Conservation (phyloP, 2,329 filamentous ascomycete species). For the Colletotrichum brevisporum region DNA sequence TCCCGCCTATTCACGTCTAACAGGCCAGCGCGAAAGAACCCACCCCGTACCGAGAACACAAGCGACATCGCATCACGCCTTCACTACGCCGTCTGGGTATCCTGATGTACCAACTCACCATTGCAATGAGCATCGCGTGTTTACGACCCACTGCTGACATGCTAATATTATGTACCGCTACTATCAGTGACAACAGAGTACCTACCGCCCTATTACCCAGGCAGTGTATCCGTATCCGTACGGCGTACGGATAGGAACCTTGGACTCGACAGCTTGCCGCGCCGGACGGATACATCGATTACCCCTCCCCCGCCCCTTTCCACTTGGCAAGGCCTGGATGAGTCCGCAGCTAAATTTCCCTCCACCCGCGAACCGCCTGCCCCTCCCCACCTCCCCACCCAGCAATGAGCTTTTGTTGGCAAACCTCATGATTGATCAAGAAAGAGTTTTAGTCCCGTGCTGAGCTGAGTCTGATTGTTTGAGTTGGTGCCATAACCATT, state of each 20-base stretch:
- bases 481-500: too few relatives aligned
- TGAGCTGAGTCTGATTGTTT: too few relatives aligned
- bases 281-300: slow-evolving; percentile 21
- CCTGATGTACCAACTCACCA: neutral
- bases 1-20: neutral
- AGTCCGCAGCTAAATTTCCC: slow-evolving; percentile 9
- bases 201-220: too few relatives aligned
- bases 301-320: neutral
- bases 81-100: neutral
- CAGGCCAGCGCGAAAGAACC: neutral
- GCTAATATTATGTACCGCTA: too few relatives aligned
- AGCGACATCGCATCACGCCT: too few relatives aligned
- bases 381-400: slow-evolving; percentile 7
- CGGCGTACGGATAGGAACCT: too few relatives aligned
- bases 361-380: slow-evolving; percentile 10
- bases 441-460: neutral
- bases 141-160: too few relatives aligned
- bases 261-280: slow-evolving; percentile 2
- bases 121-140: too few relatives aligned
- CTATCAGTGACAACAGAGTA: too few relatives aligned
- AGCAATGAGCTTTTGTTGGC: slow-evolving; percentile 14
- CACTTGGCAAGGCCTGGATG: slow-evolving; percentile 32
- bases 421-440: neutral
- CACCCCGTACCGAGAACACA: neutral
- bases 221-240: too few relatives aligned